Percentiles rank a stretch among this genome's conserved stretches.
phyloP scores from a whole-genome alignment of 2,329 filamentous ascomycete genomes.

The Xenoacremonium recifei region DNA sequence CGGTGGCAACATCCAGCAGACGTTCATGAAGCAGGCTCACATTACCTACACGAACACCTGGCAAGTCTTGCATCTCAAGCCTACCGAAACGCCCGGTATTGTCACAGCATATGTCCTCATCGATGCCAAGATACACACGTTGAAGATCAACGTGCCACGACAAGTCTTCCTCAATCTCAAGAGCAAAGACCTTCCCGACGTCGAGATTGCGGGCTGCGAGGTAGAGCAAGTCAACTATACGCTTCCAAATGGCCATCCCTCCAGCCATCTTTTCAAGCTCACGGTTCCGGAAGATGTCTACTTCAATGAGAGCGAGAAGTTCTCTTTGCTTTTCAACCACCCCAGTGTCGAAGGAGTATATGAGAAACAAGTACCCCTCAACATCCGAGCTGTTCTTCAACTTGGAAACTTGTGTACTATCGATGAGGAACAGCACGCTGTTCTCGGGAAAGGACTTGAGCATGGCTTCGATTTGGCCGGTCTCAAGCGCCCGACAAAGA shows the following conservation, averaged over 20 bases:
- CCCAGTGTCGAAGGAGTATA: slow-evolving; percentile 96
- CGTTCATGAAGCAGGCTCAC: slow-evolving; percentile 90
- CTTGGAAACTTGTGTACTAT: slow-evolving; percentile 91
- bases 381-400: slow-evolving; percentile 81
- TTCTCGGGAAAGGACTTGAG: slow-evolving; percentile 88
- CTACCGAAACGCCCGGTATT: slow-evolving; percentile 80
- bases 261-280: slow-evolving; percentile 90
- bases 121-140: slow-evolving; percentile 82
- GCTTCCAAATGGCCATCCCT: slow-evolving; percentile 91
- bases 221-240: slow-evolving; percentile 94
- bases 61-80: slow-evolving; percentile 86
- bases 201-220: slow-evolving; percentile 79
- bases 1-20: slow-evolving; percentile 59
- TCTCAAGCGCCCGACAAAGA: slow-evolving; percentile 66
- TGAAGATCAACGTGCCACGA: slow-evolving; percentile 87
- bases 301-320: slow-evolving; percentile 78
- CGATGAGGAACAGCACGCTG: slow-evolving; percentile 84
- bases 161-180: slow-evolving; percentile 92
- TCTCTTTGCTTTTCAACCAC: slow-evolving; percentile 82
- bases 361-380: slow-evolving; percentile 86
- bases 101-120: slow-evolving; percentile 90
- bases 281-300: slow-evolving; percentile 87
- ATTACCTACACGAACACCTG: slow-evolving; percentile 87
- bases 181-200: slow-evolving; percentile 80
- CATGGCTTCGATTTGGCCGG: slow-evolving; percentile 86